Evolutionary conservation across 176 grass and related monocot species (phyloP), one percentile per base, ranked within the genome.

Genomic region (Bromus sterilis): DNA sequence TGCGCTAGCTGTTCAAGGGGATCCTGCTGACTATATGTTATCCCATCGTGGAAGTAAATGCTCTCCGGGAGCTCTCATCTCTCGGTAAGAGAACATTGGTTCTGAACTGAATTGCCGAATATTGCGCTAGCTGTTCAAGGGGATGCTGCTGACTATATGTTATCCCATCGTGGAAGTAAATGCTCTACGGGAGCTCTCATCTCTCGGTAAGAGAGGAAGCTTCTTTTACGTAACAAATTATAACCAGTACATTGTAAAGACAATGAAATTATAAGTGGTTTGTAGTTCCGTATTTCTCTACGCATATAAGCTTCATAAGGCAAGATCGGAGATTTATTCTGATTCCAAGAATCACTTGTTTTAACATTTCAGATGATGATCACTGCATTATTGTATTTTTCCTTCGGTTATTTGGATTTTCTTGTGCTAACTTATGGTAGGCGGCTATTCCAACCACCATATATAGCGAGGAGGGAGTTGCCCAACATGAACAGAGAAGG

Each of bases 191-290:
- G 94, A 93, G 65, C 89, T 97, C 18, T 97, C 89, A 29, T 97
- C 94, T 39, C 94, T 91, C 34, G 94, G 94, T 53, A 97, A 97
- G 87, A 97, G 94, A 48, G 94, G 93, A 87, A 97, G 93, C 76
- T 97, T 89, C 87, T 97, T 97, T 64, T 97, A 97, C 84, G 68
- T 97, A 5, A 97, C 94, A 30, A 89, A 88, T 1, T 91, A 97
- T 83, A 89, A 93, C 77, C 85, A 73, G 42, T 97, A 97, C 78
- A 94, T 97, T 91, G 91, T 97, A 77, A n/a, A n/a, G n/a, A n/a
- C n/a, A n/a, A n/a, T n/a, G n/a, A n/a, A n/a, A n/a, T n/a, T n/a
- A n/a, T n/a, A 93, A 97, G 77, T 93, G 91, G 24, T 79, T 62
- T 84, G 9, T 79, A 9, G 1, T 53, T 77, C 29, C 56, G 44